Base-by-base conservation (phyloP, 2,329 filamentous ascomycete species). In the Colletotrichum sp. region DNA sequence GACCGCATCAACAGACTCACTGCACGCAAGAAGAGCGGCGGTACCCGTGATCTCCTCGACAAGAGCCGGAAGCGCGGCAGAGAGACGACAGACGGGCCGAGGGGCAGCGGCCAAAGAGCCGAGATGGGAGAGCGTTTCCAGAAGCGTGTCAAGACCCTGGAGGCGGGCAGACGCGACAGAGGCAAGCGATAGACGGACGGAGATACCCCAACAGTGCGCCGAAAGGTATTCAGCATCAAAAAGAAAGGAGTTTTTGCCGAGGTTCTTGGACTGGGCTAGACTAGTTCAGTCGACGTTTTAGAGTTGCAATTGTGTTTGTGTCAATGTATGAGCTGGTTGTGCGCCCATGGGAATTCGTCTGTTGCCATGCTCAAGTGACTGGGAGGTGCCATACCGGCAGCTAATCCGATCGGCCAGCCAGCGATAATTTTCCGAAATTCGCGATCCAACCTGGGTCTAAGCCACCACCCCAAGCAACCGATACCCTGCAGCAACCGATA, bases 1-100 rank as follows among this genome's bases (percentile, higher is more conserved):
- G 95, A 98, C 85, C 90, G 96, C 60, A 98, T 98, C 84, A 94
- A 96, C 80, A 90, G 93, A 77, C 88, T 98, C 81, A 98, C 96
- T 8, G 92, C 92, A 84, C 91, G 91, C 82, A 95, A 92, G 84
- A 89, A 88, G 76, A 88, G 88, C 44, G 83, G 88, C 65, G 86
- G 89, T 72, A 91, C 91, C 15, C 89, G 88, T 79, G 90, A 91
- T 1, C 82, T 95, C 79, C 84, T 96, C 79, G 96, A 98, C 82
- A 96, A 94, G 89, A 98, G 96, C 83, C 90, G 96, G 78, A 98
- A 98, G 90, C 91, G 96, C 79, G 90, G 90, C 30, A 88, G 91
- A 26, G 94, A 96, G 30, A 90, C 89, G 1, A 82, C 83, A 24
- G 96, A 98, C 84, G 93, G 94, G 0, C 92, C 92, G 8, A 90